These are phyloP conservation scores for Rhizopogon vulgaris DNA, from an alignment of 768 basidiomycete species.

Conservation along the genomic window DNA sequence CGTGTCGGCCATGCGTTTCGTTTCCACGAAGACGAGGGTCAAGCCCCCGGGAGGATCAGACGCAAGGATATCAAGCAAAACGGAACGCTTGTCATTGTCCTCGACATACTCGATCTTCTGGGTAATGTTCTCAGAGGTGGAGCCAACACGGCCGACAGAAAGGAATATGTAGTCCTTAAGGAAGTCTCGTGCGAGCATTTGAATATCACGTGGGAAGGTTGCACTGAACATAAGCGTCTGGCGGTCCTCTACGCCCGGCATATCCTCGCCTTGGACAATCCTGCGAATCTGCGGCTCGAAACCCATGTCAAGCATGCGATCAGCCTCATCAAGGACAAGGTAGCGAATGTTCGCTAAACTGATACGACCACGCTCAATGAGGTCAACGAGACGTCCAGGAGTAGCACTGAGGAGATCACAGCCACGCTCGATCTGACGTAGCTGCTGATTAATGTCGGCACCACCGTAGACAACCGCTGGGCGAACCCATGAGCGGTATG, in stretches of 20 bases:
- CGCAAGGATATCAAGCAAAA: slow-evolving; percentile 88
- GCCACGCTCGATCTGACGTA: slow-evolving; percentile 90
- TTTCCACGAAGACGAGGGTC: slow-evolving; percentile 97
- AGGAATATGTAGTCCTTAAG: slow-evolving; percentile 99
- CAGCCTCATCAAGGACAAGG: slow-evolving; percentile 97
- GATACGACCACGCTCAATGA: slow-evolving; percentile 97
- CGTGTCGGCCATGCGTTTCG: slow-evolving; percentile 99
- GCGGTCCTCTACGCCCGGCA: slow-evolving; percentile 87
- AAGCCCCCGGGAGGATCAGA: slow-evolving; percentile 68
- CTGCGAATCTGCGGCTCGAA: slow-evolving; percentile 99
- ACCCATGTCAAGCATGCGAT: slow-evolving; percentile 99
- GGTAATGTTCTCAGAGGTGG: slow-evolving; percentile 98
- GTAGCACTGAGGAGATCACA: slow-evolving; percentile 97
- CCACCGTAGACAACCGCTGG: slow-evolving; percentile 99
- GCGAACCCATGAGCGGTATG: slow-evolving; percentile 98
- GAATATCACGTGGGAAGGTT: slow-evolving; percentile 98
- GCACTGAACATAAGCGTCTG: slow-evolving; percentile 99
- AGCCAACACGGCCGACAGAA: slow-evolving; percentile 96
- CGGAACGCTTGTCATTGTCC: slow-evolving; percentile 93
- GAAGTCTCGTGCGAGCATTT: slow-evolving; percentile 93
- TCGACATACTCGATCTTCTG: slow-evolving; percentile 99
- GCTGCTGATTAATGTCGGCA: slow-evolving; percentile 94
- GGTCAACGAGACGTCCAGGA: slow-evolving; percentile 94
- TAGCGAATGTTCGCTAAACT: slow-evolving; percentile 95
- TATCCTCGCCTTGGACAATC: slow-evolving; percentile 97